phyloP scores from a whole-genome alignment of 2,329 filamentous ascomycete genomes.

The Beauveria bassiana region DNA sequence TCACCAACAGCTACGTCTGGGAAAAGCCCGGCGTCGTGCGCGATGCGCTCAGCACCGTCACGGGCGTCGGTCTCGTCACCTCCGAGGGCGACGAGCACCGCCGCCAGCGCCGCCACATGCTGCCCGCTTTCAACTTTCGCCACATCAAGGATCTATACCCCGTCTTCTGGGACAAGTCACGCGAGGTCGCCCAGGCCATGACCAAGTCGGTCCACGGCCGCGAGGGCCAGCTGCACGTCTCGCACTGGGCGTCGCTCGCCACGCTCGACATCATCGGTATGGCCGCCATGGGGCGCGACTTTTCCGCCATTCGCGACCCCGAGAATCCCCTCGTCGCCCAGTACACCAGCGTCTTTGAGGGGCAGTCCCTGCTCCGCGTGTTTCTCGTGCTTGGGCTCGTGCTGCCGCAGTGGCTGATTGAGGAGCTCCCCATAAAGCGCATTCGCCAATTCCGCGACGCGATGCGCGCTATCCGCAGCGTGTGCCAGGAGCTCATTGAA shows the following conservation, averaged over 20 bases:
- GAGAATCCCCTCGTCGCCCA: constrained; percentile 49
- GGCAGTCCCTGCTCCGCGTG: constrained; percentile 35
- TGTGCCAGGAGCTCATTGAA: constrained; percentile 60
- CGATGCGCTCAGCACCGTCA: constrained; percentile 49
- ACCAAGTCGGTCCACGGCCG: constrained; percentile 27
- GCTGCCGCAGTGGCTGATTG: constrained; percentile 54
- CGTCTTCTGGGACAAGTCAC: constrained; percentile 71
- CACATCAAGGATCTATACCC: constrained; percentile 81
- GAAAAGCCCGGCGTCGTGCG: constrained; percentile 51
- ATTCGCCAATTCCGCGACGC: constrained; percentile 58
- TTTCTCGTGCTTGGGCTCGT: constrained; percentile 54
- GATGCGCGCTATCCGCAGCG: constrained; percentile 50
- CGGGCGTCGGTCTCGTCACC: constrained; percentile 66
- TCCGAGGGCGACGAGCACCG: constrained; percentile 91
- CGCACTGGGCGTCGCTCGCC: constrained; percentile 56
- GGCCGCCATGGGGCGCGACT: constrained; percentile 65
- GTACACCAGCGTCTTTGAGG: constrained; percentile 48
- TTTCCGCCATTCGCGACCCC: constrained; percentile 56
- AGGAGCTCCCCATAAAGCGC: constrained; percentile 57
- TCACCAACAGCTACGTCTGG: constrained; percentile 63
- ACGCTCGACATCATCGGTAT: constrained; percentile 71
- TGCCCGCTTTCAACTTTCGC: constrained; percentile 78
- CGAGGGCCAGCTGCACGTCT: constrained; percentile 45
- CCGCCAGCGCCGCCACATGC: constrained; percentile 67
- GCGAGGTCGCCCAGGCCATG: constrained; percentile 59